These are phyloP conservation scores for Lobosporangium transversale DNA, from an alignment of 192 early-diverging fungal species.

Conservation along the genomic window DNA sequence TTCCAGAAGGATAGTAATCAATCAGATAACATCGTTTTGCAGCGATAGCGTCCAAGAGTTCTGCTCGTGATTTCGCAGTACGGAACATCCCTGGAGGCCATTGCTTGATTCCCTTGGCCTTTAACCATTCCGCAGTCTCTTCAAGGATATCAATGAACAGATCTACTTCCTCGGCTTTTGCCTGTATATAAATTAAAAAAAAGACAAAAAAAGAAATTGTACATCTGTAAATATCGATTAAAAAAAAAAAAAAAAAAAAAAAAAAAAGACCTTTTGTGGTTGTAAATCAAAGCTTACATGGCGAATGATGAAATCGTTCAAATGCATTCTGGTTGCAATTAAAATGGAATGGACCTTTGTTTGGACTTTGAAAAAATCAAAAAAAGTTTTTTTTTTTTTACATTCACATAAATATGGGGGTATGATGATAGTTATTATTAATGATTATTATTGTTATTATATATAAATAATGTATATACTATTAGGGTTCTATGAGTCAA, in stretches of 20 bases:
- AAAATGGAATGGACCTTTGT: too few relatives aligned
- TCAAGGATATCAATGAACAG: constrained; percentile 28
- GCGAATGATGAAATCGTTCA: constrained; percentile 37
- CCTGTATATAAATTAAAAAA: background rate
- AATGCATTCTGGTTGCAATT: too few relatives aligned
- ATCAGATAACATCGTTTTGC: constrained; percentile 23
- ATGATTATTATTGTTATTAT: background rate
- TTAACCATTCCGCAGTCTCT: constrained; percentile 5
- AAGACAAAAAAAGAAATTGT: background rate
- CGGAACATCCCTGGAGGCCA: constrained; percentile 37
- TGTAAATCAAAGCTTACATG: too few relatives aligned
- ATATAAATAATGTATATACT: too few relatives aligned
- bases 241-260: background rate
- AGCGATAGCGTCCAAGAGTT: constrained; percentile 12
- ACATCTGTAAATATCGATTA: background rate
- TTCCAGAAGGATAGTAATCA: constrained; percentile 8
- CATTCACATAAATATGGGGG: background rate
- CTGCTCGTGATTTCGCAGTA: background rate
- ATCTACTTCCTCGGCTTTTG: constrained; percentile 15
- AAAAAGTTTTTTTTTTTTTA: too few relatives aligned
- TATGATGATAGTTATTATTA: background rate
- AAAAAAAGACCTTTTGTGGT: background rate
- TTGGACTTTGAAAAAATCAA: too few relatives aligned
- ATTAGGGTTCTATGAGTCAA: too few relatives aligned
- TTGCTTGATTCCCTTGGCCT: constrained; percentile 23